These are phyloP conservation scores for Logfia minima DNA, from an alignment of 129 eudicot species.

Conservation along the genomic window DNA sequence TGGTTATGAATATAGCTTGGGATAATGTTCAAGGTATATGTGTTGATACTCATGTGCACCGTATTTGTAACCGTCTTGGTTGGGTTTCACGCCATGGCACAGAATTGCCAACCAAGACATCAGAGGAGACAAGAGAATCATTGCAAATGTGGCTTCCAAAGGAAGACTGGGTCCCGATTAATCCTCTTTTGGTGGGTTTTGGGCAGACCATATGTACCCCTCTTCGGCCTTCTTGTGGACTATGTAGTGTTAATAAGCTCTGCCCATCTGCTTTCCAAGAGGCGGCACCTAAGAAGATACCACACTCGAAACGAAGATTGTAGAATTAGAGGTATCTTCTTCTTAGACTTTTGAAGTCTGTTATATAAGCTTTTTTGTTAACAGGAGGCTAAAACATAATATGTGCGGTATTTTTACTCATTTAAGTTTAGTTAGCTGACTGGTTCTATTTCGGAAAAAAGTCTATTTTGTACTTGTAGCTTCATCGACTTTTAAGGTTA, in stretches of 20 bases:
- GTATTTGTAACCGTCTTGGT: slow-evolving; percentile 91
- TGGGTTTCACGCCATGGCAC: slow-evolving; percentile 82
- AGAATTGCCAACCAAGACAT: slow-evolving; percentile 63
- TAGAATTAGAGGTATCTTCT: slow-evolving; percentile 11
- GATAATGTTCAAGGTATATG: slow-evolving; percentile 94
- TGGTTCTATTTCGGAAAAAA: neutral
- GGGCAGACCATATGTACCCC: slow-evolving; percentile 96
- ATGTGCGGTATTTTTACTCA: neutral
- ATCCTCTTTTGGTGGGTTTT: slow-evolving; percentile 96
- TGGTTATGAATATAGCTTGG: slow-evolving; percentile 96
- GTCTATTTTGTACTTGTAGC: neutral
- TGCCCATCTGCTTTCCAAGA: slow-evolving; percentile 78
- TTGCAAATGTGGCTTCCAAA: slow-evolving; percentile 89
- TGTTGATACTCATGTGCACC: slow-evolving; percentile 97
- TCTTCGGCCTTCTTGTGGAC: slow-evolving; percentile 40
- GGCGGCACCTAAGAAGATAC: slow-evolving; percentile 50
- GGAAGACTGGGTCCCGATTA: slow-evolving; percentile 92
- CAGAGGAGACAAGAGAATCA: slow-evolving; percentile 76
- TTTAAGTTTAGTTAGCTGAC: neutral
- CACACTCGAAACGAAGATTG: neutral
- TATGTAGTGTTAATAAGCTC: slow-evolving; percentile 50
- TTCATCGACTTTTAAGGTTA: slow-evolving; percentile 10
- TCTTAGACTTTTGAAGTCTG: slow-evolving; percentile 2
- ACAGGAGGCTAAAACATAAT: neutral
- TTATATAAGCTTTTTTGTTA: slow-evolving; percentile 7